Percentiles rank a stretch among this genome's conserved stretches.
phyloP scores from a whole-genome alignment of 2,329 filamentous ascomycete species.

The Aspergillus sp. region DNA sequence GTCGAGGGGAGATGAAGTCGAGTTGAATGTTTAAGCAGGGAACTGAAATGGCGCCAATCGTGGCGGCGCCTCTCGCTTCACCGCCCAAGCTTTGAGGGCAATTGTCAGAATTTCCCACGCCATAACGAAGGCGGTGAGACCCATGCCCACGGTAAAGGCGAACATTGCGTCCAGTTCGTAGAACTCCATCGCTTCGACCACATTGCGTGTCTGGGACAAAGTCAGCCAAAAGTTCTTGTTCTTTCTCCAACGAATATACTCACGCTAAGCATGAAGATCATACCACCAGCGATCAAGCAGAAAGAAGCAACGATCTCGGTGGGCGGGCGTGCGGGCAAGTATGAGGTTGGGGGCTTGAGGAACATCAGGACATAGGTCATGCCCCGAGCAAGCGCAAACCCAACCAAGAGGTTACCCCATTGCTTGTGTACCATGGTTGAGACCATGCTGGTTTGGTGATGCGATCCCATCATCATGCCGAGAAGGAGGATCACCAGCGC shows the following conservation, averaged over 20 bases:
- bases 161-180: conserved; percentile 86
- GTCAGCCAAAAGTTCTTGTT: conserved; percentile 15
- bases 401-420: conserved; percentile 82
- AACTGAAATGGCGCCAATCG: conserved; percentile 26
- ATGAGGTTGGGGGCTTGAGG: conserved; percentile 73
- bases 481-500: conserved; percentile 80
- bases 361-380: conserved; percentile 78
- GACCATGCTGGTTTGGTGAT: conserved; percentile 77
- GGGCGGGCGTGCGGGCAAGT: conserved; percentile 77
- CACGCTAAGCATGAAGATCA: conserved; percentile 89
- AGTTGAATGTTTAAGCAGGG: conserved; percentile 9
- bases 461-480: conserved; percentile 92
- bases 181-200: conserved; percentile 69
- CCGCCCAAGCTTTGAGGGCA: conserved; percentile 83
- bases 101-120: conserved; percentile 74
- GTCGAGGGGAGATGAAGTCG: neutral
- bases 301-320: conserved; percentile 86
- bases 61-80: conserved; percentile 38
- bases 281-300: conserved; percentile 78
- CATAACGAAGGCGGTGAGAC: conserved; percentile 77
- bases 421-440: conserved; percentile 91
- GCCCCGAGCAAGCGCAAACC: conserved; percentile 71
- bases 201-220: conserved; percentile 62
- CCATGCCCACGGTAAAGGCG: conserved; percentile 83
- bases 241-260: conserved; percentile 32